Evolutionary conservation across 1,139 yeast genomes (phyloP).

Genomic region (Candida sanyaensis): DNA sequence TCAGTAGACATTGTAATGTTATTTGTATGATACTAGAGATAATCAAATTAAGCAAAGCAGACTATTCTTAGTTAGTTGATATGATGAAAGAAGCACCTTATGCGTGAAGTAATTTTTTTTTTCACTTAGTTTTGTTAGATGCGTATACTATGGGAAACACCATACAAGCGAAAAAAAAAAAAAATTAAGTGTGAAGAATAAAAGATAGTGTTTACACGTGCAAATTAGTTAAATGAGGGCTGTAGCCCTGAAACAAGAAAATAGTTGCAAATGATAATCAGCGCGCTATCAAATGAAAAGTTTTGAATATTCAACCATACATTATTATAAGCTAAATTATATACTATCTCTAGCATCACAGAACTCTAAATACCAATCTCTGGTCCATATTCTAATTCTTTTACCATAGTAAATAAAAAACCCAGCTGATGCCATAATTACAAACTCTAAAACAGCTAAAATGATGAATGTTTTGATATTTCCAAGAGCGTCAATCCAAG

Average conservation of each 20-base stretch:
- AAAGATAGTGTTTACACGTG: conserved; percentile 2
- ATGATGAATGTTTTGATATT: conserved; percentile 71
- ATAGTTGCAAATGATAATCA: conserved; percentile 4
- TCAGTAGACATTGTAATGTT: conserved; percentile 66
- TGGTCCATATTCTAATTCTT: conserved; percentile 37
- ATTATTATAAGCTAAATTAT: not conserved
- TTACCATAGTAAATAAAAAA: conserved; percentile 38
- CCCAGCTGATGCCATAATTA: conserved; percentile 34
- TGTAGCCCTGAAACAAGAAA: not conserved
- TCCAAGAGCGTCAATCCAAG: conserved; percentile 69
- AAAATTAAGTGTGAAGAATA: not conserved
- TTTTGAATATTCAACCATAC: not conserved
- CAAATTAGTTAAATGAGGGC: not conserved
- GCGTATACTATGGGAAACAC: not conserved
- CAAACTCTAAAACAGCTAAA: conserved; percentile 68
- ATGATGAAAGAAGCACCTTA: not conserved
- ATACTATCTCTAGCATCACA: conserved; percentile 15
- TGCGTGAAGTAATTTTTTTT: conserved; percentile 1
- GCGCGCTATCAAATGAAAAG: not conserved
- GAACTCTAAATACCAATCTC: conserved; percentile 27
- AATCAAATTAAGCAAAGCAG: conserved; percentile 62
- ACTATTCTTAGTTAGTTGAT: conserved; percentile 56
- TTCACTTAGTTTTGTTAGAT: not conserved
- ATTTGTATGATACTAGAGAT: conserved; percentile 36
- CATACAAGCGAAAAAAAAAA: not conserved